These are phyloP conservation scores for Xylaria sp. DNA, from an alignment of 2,329 filamentous ascomycete genomes.

Conservation along the genomic window DNA sequence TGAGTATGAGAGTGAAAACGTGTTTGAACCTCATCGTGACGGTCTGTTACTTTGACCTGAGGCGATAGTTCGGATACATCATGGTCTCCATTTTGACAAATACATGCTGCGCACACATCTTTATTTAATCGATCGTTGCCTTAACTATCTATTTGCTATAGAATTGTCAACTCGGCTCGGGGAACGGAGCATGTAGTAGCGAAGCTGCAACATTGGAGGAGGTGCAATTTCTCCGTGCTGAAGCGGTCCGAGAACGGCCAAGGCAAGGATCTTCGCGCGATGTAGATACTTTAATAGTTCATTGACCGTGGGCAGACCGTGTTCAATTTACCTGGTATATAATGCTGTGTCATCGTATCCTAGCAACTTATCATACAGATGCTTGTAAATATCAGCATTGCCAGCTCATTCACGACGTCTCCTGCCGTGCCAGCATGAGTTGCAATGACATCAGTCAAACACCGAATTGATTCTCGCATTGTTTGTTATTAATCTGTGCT, in stretches of 20 bases:
- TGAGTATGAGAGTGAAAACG: constrained; percentile 9
- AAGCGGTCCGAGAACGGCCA: not conserved
- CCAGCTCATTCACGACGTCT: not conserved
- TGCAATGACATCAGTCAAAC: constrained; percentile 5
- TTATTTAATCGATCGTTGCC: constrained; percentile 19
- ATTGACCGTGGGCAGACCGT: too few species aligned
- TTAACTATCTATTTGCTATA: not conserved
- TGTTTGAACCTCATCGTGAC: constrained; percentile 18
- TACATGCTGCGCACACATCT: not conserved
- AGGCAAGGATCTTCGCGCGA: constrained; percentile 11
- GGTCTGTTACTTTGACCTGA: not conserved
- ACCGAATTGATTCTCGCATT: not conserved
- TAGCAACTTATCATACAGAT: not conserved
- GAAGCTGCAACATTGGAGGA: constrained; percentile 16
- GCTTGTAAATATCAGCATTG: not conserved
- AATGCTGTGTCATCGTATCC: not conserved
- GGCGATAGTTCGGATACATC: not conserved
- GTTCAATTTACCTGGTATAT: not conserved
- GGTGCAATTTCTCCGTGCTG: constrained; percentile 30
- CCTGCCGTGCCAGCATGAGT: not conserved
- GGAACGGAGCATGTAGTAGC: constrained; percentile 26
- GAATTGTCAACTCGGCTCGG: constrained; percentile 11
- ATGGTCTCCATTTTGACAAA: constrained; percentile 1
- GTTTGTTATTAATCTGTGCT: not conserved
- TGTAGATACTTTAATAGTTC: not conserved